Evolutionary conservation across 2,329 filamentous ascomycete genomes (phyloP), one percentile per base, ranked within the genome.

Genomic region (Rhexocercosporidium sp.): DNA sequence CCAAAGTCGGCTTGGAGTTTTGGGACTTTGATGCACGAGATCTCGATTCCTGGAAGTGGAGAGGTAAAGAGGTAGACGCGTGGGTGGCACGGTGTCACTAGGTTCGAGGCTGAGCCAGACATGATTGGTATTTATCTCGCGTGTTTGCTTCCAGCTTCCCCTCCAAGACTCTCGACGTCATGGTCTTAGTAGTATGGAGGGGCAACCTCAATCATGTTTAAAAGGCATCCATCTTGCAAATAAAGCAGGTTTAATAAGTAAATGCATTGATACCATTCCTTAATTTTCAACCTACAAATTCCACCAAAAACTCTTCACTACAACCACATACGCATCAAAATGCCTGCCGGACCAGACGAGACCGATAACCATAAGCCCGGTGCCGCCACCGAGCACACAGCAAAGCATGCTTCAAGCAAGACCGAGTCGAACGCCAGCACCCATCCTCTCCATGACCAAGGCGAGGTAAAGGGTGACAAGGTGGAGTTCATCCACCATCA

Each of bases 401-500:
- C 76, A 65, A 78, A 79, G 73, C 74, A 79, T 41, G 74, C 76
- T 12, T 74, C 71, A 39, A 76, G 74, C 27, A 77, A 78, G 56
- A 79, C 76, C 18, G 75, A 80, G 11, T 78, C 75, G 2, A 79
- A 72, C 47, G 78, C 76, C 34, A 79, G 74, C 67, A 75, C 71
- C 57, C 81, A 79, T 64, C 77, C 77, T 11, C 39, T 76, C 22
- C 79, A 82, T 65, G 49, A 77, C 11, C 66, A 76, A 66, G 77
- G 73, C 14, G 61, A 79, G 22, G 78, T 78, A 14, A 83, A 83
- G 70, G 82, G 82, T 18, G 82, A 83, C 41, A 77, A 80, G 34
- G 81, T 84, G 54, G 77, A 82, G 29, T 83, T 87, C 74, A 80
- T 82, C 63, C 81, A 85, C 41, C 82, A 85, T 75, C 77, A 83